Base-by-base conservation (phyloP, 2,329 filamentous ascomycete genomes). In the Zymoseptoria tritici region DNA sequence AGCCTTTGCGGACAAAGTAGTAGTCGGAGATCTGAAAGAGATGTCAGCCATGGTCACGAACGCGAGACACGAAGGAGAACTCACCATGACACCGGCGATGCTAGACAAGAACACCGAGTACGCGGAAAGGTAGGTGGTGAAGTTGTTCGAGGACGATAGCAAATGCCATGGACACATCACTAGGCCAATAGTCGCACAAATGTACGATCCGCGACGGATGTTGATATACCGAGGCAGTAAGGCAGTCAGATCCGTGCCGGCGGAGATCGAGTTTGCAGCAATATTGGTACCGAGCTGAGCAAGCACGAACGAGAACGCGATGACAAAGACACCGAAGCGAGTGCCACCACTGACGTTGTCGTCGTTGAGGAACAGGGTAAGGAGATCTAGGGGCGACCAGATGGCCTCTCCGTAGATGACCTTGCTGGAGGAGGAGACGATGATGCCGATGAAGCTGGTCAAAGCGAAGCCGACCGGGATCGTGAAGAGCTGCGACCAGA, bases 71-170 rank as follows among this genome's bases (percentile, higher is more conserved):
- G 59, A 91, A 88, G 4, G 96, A 89, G 58, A 88, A 62, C 74
- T 95, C 96, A 78, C 96, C 77, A 96, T 94, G 64, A 96, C 90
- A n/a, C 92, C 92, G 0, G 90, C 91, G 63, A 97, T 95, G 51
- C 89, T 91, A 60, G 89, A 92, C n/a, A 97, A 82, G 76, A 97
- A 97, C 59, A 97, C 91, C 2, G 89, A 91, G 78, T 96, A 96
- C 1, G 92, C 88, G 0, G 89, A 94, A 0, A 97, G 84, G 71
- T 96, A 96, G 3, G 90, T 95, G 0, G 90, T 94, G 78, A 96
- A 96, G 75, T 87, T 86, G 78, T 93, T 96, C 52, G 84, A 84
- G 52, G 79, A 79, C 1, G 82, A 85, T 8, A 96, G 83, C 0
- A 96, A 82, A 61, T 89, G 89, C 84, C 87, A 93, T 0, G 92